phyloP scores from a whole-genome alignment of 306 rosid species.

The Phaseolus lunatus region DNA sequence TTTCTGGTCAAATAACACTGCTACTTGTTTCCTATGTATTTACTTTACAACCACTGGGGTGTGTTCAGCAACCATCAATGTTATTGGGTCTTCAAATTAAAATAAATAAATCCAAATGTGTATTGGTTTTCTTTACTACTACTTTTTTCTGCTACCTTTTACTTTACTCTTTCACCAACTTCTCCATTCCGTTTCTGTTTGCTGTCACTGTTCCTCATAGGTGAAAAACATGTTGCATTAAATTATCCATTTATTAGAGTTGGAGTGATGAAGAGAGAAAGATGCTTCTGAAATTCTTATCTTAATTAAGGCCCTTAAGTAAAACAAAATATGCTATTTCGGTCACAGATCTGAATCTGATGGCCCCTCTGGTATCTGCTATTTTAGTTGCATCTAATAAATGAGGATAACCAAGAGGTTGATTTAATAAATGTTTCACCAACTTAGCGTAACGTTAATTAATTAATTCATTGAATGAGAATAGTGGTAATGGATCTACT shows the following conservation, averaged over 20 bases:
- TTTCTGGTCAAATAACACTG: conserved; percentile 4
- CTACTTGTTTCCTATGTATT: conserved; percentile 14
- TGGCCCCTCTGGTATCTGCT: not conserved
- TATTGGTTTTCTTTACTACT: not conserved
- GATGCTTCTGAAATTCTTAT: conserved; percentile 40
- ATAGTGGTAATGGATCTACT: not conserved
- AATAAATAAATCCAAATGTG: not conserved
- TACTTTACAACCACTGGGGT: not conserved
- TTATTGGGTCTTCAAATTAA: not conserved
- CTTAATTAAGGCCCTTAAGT: not conserved
- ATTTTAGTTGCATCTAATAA: conserved; percentile 39
- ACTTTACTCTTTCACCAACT: conserved; percentile 8
- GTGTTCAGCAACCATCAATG: conserved; percentile 12
- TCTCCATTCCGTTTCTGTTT: not conserved
- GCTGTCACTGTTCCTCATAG: conserved; percentile 35
- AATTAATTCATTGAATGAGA: not conserved
- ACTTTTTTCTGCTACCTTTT: conserved; percentile 10
- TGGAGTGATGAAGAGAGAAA: conserved; percentile 20
- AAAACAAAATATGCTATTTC: conserved; percentile 7
- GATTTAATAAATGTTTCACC: conserved; percentile 31
- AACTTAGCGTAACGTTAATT: conserved; percentile 14
- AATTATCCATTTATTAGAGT: conserved; percentile 36
- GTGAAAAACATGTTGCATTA: conserved; percentile 47
- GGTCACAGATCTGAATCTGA: conserved; percentile 17
- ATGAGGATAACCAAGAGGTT: conserved; percentile 29